Base-by-base conservation (phyloP, 2,329 filamentous ascomycete genomes). In the Neofusicoccum umdonicola region DNA sequence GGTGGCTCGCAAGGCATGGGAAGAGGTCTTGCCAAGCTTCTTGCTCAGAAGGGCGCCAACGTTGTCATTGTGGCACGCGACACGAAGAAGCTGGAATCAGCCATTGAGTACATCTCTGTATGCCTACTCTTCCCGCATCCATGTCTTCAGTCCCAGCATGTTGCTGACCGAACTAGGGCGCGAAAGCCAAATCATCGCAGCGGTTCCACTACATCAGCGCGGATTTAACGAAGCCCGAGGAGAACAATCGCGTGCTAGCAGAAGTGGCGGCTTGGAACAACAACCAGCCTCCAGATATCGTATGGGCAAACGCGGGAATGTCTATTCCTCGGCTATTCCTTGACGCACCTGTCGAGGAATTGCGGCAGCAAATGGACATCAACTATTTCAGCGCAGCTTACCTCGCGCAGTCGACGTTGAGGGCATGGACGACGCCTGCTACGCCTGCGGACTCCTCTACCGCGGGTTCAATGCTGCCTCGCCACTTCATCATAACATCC, bases 1-100 rank as follows among this genome's bases (percentile, higher is more conserved):
- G 95, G 95, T 52, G 93, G 89, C 37, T 97, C 95, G 0, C 91
- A 97, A 74, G 95, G 95, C 65, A 92, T 97, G 90, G 95, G 95
- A 66, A 87, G 88, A 70, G 87, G 87, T 60, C 86, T 89, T 19
- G 93, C 89, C 4, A 84, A 87, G 60, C 84, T 93, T 69, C 86
- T 99, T 50, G 85, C 94, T 2, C 81, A 85, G 57, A 93, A 93
- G 76, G 95, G 95, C 52, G 94, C 95, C 66, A 92, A 93, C 76
- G 76, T 99, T 63, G 87, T 96, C 67, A 88, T 98, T 68, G 89
- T 97, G 58, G 89, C 94, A 13, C 90, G 95, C 63, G 91, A 89
- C 69, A 81, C 86, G 12, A 80, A 80, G 65, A 96, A 94, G 76
- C 90, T 99, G 27, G 83, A 91, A 69, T 81, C 83, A 42, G 89